Base-by-base conservation (phyloP, 768 basidiomycete species). In the Pisolithus tinctorius region DNA sequence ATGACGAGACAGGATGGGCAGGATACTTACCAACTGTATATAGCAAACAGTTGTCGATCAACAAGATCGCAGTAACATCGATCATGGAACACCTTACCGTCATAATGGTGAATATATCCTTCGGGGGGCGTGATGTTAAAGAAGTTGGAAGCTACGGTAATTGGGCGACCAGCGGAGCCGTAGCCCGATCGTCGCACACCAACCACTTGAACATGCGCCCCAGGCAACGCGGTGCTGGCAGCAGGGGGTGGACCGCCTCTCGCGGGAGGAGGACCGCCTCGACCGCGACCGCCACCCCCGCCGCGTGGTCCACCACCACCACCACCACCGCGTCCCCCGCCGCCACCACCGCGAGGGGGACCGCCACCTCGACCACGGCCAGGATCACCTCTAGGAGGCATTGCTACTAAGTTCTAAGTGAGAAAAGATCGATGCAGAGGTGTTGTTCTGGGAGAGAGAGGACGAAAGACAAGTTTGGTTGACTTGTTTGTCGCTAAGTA, bases 101-200 rank as follows among this genome's bases (percentile, higher is more conserved):
- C 88, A 59, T 91, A 90, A 59, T 91, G 89, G 54, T 84, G 75
- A 39, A 89, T 88, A 29, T 79, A 75, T 6, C 64, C 67, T 23
- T 83, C 76, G 0, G 88, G 82, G 14, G 86, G 79, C 0, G 75
- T 71, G 3, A 80, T 79, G 39, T 61, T 63, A 57, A 88, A 91
- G 47, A 84, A 84, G 63, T 91, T 92, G 30, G 79, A 73, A 6
- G 51, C 55, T 6, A 81, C 71, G 13, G 55, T 58, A 27, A 76
- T 69, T 1, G 63, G 57, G 23, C 63, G 70, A 4, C 88, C 88
- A 9, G 73, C 71, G 0, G 70, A 74, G 20, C 85, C 88, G 58
- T 76, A 86, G 36, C 73, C 77, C 27, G 84, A 76, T 38, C 88
- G 74, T 58, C 77, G 83, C 36, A 89, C 88, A 16, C 86, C 87